These are phyloP conservation scores for Albophoma yamanashiensis DNA, from an alignment of 2,329 filamentous ascomycete species.

Conservation along the genomic window DNA sequence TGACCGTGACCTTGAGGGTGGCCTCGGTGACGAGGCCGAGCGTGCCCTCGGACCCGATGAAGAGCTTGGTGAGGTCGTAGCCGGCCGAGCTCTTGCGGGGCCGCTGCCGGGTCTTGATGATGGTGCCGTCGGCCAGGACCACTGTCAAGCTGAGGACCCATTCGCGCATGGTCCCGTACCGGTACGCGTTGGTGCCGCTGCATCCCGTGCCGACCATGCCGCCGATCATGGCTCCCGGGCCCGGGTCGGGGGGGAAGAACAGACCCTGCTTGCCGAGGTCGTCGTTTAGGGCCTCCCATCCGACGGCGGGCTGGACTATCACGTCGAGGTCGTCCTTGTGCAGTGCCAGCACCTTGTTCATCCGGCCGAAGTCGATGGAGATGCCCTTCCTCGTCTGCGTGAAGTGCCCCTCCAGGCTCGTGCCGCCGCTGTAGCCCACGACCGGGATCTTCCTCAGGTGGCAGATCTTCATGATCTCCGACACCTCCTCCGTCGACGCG, in stretches of 20 bases:
- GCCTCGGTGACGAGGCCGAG: conserved; percentile 87
- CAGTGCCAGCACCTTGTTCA: conserved; percentile 70
- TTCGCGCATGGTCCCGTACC: conserved; percentile 90
- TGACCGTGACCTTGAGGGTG: conserved; percentile 74
- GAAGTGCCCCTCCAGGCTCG: conserved; percentile 82
- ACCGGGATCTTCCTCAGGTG: conserved; percentile 73
- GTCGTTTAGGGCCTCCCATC: conserved; percentile 81
- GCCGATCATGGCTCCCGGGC: conserved; percentile 85
- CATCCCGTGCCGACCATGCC: conserved; percentile 71
- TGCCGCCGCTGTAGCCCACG: conserved; percentile 78
- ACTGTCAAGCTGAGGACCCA: conserved; percentile 85
- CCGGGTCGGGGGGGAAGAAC: conserved; percentile 88
- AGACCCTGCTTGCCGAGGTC: conserved; percentile 60
- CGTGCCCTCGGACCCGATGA: conserved; percentile 86
- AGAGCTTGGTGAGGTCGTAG: conserved; percentile 82
- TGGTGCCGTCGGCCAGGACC: conserved; percentile 78
- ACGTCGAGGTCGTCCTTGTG: conserved; percentile 72
- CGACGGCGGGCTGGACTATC: conserved; percentile 69
- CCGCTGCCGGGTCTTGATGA: conserved; percentile 81
- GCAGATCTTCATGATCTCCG: conserved; percentile 81
- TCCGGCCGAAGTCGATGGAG: conserved; percentile 75
- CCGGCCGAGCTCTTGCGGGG: conserved; percentile 85
- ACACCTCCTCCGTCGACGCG: conserved; percentile 68
- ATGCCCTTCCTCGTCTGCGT: conserved; percentile 73
- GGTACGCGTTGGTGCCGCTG: conserved; percentile 79